Evolutionary conservation across 1,284 basidiomycete species (phyloP).

Genomic region (Microbotryum saponariae): DNA sequence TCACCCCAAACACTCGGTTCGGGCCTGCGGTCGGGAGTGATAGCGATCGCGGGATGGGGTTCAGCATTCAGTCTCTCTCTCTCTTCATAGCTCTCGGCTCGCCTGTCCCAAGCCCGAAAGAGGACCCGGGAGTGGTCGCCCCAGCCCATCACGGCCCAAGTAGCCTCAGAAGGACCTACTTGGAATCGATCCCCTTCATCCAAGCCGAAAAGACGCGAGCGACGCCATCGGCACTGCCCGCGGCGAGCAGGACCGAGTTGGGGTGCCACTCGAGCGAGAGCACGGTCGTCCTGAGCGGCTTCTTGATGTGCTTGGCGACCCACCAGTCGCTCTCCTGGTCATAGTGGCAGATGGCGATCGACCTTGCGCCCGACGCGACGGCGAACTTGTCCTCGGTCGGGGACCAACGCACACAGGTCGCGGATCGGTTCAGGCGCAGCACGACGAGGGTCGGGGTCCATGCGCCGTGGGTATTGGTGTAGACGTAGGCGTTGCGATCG

Average conservation of each 20-base stretch:
- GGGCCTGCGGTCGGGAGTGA: slow-evolving; percentile 52
- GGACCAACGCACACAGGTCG: slow-evolving; percentile 92
- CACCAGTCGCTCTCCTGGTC: slow-evolving; percentile 99
- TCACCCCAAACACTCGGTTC: slow-evolving; percentile 90
- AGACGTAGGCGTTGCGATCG: slow-evolving; percentile 98
- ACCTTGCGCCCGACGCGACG: slow-evolving; percentile 90
- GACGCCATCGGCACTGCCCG: slow-evolving; percentile 90
- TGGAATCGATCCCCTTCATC: slow-evolving; percentile 97
- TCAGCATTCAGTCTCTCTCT: too few relatives aligned
- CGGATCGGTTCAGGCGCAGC: slow-evolving; percentile 88
- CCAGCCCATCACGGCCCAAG: background rate
- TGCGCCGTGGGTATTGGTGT: slow-evolving; percentile 68
- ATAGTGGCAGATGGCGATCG: slow-evolving; percentile 89
- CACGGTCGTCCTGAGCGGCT: slow-evolving; percentile 88
- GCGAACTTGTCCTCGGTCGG: slow-evolving; percentile 98
- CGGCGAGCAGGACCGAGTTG: slow-evolving; percentile 89
- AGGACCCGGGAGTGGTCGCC: too few relatives aligned
- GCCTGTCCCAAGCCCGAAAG: too few relatives aligned
- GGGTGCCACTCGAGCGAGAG: slow-evolving; percentile 95
- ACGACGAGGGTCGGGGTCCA: slow-evolving; percentile 99
- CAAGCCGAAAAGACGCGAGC: slow-evolving; percentile 97
- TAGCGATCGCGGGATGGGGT: too few relatives aligned
- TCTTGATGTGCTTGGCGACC: slow-evolving; percentile 96
- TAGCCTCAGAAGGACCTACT: slow-evolving; percentile 46
- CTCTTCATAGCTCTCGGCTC: too few relatives aligned